phyloP scores from a whole-genome alignment of 2,329 filamentous ascomycete genomes.

The Cadophora malorum region DNA sequence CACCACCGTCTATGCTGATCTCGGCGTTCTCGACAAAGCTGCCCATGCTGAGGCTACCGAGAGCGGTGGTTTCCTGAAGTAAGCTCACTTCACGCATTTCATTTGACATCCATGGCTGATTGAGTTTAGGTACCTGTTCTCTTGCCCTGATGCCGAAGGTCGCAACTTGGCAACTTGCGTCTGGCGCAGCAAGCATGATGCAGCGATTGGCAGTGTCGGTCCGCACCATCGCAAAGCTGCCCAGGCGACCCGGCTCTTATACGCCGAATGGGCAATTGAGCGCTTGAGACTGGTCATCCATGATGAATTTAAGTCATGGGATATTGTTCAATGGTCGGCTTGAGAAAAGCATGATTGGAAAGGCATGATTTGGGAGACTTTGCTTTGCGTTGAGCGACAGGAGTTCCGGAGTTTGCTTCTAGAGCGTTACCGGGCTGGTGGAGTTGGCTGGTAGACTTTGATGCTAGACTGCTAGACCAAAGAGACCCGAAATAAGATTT shows the following conservation, averaged over 20 bases:
- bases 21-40: slow-evolving; percentile 76
- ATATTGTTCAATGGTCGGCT: slow-evolving; percentile 63
- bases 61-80: slow-evolving; percentile 84
- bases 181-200: slow-evolving; percentile 67
- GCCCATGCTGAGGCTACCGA: slow-evolving; percentile 81
- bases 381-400: slow-evolving; percentile 17
- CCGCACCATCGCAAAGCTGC: slow-evolving; percentile 69
- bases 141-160: slow-evolving; percentile 69
- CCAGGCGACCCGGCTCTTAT: slow-evolving; percentile 67
- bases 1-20: slow-evolving; percentile 68
- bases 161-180: slow-evolving; percentile 83
- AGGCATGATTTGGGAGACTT: neutral
- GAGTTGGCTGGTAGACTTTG: neutral
- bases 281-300: slow-evolving; percentile 72
- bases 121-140: slow-evolving; percentile 80
- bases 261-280: slow-evolving; percentile 72
- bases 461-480: slow-evolving; percentile 3
- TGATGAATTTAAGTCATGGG: slow-evolving; percentile 69
- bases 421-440: neutral
- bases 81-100: slow-evolving; percentile 32
- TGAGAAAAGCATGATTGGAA: slow-evolving; percentile 24
- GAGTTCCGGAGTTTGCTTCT: slow-evolving; percentile 5
- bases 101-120: neutral
- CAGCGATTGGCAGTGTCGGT: slow-evolving; percentile 63
- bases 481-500: slow-evolving; percentile 14